Evolutionary conservation across 306 rosid species (phyloP).

Genomic region (Acacia crassicarpa): DNA sequence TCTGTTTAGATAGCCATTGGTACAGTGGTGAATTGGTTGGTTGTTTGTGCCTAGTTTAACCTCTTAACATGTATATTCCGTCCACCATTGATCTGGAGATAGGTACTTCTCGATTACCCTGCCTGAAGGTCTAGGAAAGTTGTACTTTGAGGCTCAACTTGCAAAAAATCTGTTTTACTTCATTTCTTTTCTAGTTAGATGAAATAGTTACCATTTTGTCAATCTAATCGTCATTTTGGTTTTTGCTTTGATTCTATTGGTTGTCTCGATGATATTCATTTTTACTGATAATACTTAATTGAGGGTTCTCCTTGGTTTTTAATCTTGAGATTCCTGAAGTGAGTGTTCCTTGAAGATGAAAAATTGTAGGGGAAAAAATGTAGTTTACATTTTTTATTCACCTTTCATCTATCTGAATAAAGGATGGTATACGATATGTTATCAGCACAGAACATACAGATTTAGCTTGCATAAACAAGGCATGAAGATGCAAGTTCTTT

Average conservation of each 20-base stretch:
- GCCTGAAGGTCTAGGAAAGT: conserved; percentile 55
- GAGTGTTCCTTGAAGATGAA: conserved; percentile 34
- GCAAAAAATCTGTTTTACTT: conserved; percentile 33
- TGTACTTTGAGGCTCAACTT: conserved; percentile 59
- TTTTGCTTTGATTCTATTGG: conserved; percentile 25
- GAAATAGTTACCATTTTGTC: conserved; percentile 38
- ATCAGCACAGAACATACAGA: background rate
- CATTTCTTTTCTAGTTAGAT: conserved; percentile 35
- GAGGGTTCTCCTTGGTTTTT: background rate
- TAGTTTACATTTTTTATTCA: background rate
- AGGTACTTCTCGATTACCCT: conserved; percentile 57
- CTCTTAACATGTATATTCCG: conserved; percentile 69
- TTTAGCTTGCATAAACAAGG: background rate
- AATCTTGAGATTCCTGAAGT: conserved; percentile 15
- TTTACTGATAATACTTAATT: conserved; percentile 1
- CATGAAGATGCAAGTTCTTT: background rate
- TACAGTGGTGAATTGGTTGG: conserved; percentile 59
- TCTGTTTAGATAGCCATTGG: conserved; percentile 49
- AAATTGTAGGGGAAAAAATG: background rate
- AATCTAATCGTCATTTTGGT: conserved; percentile 24
- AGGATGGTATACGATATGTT: conserved; percentile 10
- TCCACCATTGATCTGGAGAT: conserved; percentile 55
- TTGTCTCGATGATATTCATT: conserved; percentile 30
- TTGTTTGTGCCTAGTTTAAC: conserved; percentile 56
- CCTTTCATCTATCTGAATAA: conserved; percentile 4